A percentile compares a stretch with the other conserved stretches of the same genome.
These are phyloP conservation scores for Cystobasidium sp. DNA, from an alignment of 1,284 basidiomycete species.

Conservation along the genomic window DNA sequence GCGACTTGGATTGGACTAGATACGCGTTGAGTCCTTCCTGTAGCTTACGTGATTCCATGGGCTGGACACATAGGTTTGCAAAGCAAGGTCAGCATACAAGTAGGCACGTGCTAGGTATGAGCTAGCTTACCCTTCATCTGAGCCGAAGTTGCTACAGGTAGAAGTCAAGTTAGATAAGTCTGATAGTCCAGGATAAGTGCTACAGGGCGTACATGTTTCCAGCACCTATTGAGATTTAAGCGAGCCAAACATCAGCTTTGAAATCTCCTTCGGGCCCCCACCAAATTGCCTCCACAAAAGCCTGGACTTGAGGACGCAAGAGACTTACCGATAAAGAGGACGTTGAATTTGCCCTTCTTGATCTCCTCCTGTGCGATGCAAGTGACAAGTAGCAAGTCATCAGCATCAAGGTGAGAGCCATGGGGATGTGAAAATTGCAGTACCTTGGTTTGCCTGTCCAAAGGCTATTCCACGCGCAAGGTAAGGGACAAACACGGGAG, in stretches of 20 bases:
- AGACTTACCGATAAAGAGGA: slow-evolving; percentile 32
- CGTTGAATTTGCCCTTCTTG: slow-evolving; percentile 45
- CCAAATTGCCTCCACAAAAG: background rate
- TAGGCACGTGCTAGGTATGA: background rate
- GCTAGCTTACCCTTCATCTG: slow-evolving; percentile 32
- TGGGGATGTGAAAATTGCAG: background rate
- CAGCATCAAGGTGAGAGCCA: background rate
- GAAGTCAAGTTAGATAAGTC: background rate
- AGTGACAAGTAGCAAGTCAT: background rate
- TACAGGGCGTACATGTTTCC: slow-evolving; percentile 31
- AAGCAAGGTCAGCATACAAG: background rate
- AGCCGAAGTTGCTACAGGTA: slow-evolving; percentile 35
- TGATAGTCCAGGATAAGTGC: background rate
- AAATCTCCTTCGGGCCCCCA: background rate
- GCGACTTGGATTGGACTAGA: too few species aligned
- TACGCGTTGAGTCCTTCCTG: too few species aligned
- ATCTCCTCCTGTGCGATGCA: slow-evolving; percentile 25
- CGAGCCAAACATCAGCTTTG: background rate
- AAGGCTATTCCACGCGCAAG: slow-evolving; percentile 12
- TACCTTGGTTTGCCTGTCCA: slow-evolving; percentile 42
- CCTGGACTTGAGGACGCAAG: background rate
- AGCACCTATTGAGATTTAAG: slow-evolving; percentile 8
- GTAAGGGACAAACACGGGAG: background rate
- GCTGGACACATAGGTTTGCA: background rate
- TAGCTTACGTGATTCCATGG: slow-evolving; percentile 41